Base-by-base conservation (phyloP, 2,329 filamentous ascomycete species). In the Fusarium torreyae region DNA sequence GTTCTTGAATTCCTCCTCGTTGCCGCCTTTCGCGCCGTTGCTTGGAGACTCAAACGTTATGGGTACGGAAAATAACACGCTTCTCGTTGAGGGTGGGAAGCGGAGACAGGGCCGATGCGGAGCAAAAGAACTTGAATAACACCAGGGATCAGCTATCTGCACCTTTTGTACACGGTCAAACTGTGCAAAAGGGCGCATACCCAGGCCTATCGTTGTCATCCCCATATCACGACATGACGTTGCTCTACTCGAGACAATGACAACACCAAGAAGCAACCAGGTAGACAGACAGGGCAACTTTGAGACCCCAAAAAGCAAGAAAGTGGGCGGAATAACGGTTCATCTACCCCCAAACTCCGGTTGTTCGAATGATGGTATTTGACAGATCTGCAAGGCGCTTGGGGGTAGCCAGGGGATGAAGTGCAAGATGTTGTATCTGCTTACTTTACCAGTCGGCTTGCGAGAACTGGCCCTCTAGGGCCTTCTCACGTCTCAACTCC, bases 101-200 rank as follows among this genome's bases (percentile, higher is more conserved):
- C 62, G 63, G 70, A 65, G 72, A 51, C 55, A 46, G 56, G 55
- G 50, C 63, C 56, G 59, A 34, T 64, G 66, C 72, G 72, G 72
- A 74, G 66, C 66, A 74, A 69, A 68, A 68, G 70, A 74, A 68
- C 50, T n/a, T 40, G 48, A 55, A 33, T 34, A 55, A 63, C 55
- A 51, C 42, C 46, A 64, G 40, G 50, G 40, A 63, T 36, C 40
- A 44, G 54, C 39, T 33, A 7, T 59, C 22, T 34, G 24, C 39
- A 42, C 28, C 31, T 43, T 17, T 43, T 44, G 38, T 39, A 18
- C 15, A 31, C 20, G 24, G 26, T 22, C 24, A 13, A 31, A 31
- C 18, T 36, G 43, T 43, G 36, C 28, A n/a, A 7, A 18, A 60
- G 42, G 18, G 42, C 36, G 22, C 18, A 34, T 34, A 40, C 53